Evolutionary conservation across 2,329 filamentous ascomycete genomes (phyloP).

Genomic region (Alternaria gansuensis): DNA sequence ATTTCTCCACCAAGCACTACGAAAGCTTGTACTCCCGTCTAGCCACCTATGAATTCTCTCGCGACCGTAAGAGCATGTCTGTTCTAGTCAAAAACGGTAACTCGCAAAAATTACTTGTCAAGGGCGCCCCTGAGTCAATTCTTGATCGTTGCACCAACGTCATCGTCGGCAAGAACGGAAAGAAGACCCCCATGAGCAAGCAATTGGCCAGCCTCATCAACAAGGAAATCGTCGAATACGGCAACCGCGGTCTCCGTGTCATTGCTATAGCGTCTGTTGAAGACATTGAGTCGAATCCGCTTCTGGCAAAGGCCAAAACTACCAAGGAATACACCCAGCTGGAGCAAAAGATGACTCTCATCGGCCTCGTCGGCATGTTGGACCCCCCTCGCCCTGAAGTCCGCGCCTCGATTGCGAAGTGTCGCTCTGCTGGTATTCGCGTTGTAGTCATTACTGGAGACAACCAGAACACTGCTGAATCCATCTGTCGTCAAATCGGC

Average conservation of each 20-base stretch:
- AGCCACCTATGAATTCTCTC: conserved; percentile 94
- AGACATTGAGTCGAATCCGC: conserved; percentile 73
- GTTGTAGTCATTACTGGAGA: conserved; percentile 98
- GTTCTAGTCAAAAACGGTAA: conserved; percentile 79
- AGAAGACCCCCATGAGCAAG: conserved; percentile 75
- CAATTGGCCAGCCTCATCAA: conserved; percentile 75
- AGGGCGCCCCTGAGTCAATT: conserved; percentile 94
- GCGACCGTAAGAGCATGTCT: conserved; percentile 99
- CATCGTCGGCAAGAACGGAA: conserved; percentile 79
- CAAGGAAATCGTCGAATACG: conserved; percentile 86
- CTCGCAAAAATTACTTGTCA: conserved; percentile 85
- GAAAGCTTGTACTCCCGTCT: conserved; percentile 77
- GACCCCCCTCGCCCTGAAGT: conserved; percentile 96
- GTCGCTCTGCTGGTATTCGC: conserved; percentile 90
- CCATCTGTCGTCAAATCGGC: conserved; percentile 96
- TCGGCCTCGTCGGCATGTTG: conserved; percentile 95
- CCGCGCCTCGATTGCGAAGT: conserved; percentile 82
- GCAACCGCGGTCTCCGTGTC: conserved; percentile 89
- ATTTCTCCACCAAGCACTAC: conserved; percentile 85
- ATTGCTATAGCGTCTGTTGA: conserved; percentile 91
- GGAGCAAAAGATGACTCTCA: conserved; percentile 92
- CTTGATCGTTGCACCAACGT: conserved; percentile 89
- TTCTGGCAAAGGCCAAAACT: conserved; percentile 78
- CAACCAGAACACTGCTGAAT: conserved; percentile 96
- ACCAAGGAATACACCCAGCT: conserved; percentile 84